Conservation (phyloP, 371 early-diverging fungal species). For the Syncephalastrum monosporum region DNA sequence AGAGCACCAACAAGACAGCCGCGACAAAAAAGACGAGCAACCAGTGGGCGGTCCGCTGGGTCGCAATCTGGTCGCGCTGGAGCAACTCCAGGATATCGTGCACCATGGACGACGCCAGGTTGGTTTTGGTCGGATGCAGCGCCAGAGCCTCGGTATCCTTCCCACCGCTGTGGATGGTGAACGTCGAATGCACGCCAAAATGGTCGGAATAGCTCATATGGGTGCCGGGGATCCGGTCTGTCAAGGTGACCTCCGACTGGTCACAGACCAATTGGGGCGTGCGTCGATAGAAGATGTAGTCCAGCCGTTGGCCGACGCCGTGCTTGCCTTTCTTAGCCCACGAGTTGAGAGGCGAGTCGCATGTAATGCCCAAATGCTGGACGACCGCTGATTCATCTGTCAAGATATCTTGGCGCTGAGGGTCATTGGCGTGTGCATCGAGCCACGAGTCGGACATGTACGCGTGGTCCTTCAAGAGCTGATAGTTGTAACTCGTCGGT, state of each 20-base stretch:
- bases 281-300: conserved; percentile 55
- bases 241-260: conserved; percentile 40
- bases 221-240: conserved; percentile 39
- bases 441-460: conserved; percentile 61
- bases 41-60: conserved; percentile 15
- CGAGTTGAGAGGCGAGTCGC: conserved; percentile 55
- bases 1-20: conserved; percentile 13
- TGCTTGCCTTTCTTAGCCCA: conserved; percentile 41
- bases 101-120: conserved; percentile 9
- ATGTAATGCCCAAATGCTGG: conserved; percentile 50
- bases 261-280: conserved; percentile 42
- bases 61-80: conserved; percentile 17
- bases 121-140: conserved; percentile 21
- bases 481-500: conserved; percentile 47
- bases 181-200: conserved; percentile 55
- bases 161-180: conserved; percentile 15
- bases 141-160: neutral
- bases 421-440: conserved; percentile 28
- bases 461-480: conserved; percentile 43
- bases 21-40: conserved; percentile 14
- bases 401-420: conserved; percentile 7
- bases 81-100: conserved; percentile 19
- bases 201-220: conserved; percentile 55
- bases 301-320: conserved; percentile 52
- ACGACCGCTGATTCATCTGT: conserved; percentile 27